Evolutionary conservation across 352 stramenopile species (phyloP), one percentile per base, ranked within the genome.

Genomic region (Thalassiosira exigua): DNA sequence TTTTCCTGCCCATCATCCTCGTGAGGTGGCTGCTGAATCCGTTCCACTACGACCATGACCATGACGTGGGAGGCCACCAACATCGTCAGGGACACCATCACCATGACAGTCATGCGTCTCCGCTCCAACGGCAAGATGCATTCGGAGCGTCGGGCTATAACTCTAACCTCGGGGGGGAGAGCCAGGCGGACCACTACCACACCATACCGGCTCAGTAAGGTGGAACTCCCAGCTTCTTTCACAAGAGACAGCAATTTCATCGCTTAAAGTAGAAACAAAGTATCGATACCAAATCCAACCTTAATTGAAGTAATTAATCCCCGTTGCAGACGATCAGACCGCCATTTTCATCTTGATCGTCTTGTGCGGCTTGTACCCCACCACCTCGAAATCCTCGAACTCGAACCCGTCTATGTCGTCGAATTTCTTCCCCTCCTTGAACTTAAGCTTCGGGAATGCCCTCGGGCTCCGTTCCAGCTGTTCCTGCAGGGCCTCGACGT

Each of bases 311-410:
- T n/a, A 52, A 9, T 11, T 19, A 27, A 19, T 12, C 12, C 9
- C 12, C 21, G 50, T 19, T 11, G 12, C 41, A 36, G 22, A 14
- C 27, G 4, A 62, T 75, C 52, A 85, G 1, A 98, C 97, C 4
- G 97, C 97, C 97, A 99, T 99, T 75, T 98, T 94, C 97, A 99
- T 99, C 84, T 99, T 98, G 85, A 99, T 99, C 48, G 95, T 92
- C 66, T 94, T 94, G 69, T 99, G 92, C 3, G 97, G 97, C 26
- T 96, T 93, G 90, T 99, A 99, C 41, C 93, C 96, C 17, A 96
- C 89, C 11, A 99, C 76, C 57, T 96, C 94, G 59, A 99, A 98
- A 83, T 99, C 97, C 3, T 94, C 91, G 59, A 97, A 98, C 36
- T 83, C 84, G 83, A 99, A 99, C 22, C 92, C 92, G 76, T 99